These are phyloP conservation scores for Metrosideros polymorpha DNA, from an alignment of 441 rosid species.

Conservation along the genomic window DNA sequence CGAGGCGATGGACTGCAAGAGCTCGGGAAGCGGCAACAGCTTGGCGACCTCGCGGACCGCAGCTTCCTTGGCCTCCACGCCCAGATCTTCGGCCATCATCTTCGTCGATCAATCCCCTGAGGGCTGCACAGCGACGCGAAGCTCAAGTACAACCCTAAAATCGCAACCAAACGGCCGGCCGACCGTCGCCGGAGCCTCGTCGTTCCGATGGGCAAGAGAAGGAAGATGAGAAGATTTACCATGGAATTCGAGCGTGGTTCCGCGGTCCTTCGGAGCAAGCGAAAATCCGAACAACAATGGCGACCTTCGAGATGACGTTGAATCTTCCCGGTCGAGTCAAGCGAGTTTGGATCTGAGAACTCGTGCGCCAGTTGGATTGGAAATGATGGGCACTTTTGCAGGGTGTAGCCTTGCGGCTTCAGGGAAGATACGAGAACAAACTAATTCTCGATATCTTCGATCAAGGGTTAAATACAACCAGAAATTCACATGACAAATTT, in stretches of 20 bases:
- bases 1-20: conserved; percentile 69
- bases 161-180: not conserved
- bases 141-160: not conserved
- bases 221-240: not conserved
- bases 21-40: conserved; percentile 84
- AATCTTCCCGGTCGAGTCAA: not conserved
- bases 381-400: not conserved
- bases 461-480: no score
- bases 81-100: conserved; percentile 94
- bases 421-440: not conserved
- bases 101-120: not conserved
- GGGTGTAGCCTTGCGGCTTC: not conserved
- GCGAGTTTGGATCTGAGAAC: not conserved
- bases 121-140: not conserved
- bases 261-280: not conserved
- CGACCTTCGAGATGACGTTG: not conserved
- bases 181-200: not conserved
- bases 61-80: conserved; percentile 97
- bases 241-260: not conserved
- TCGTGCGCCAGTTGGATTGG: not conserved
- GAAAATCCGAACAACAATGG: not conserved
- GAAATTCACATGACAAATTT: no score
- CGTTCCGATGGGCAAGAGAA: not conserved
- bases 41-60: conserved; percentile 97
- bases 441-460: not conserved